Evolutionary conservation across 306 rosid genomes (phyloP).

Genomic region (Medicago ruthenica): DNA sequence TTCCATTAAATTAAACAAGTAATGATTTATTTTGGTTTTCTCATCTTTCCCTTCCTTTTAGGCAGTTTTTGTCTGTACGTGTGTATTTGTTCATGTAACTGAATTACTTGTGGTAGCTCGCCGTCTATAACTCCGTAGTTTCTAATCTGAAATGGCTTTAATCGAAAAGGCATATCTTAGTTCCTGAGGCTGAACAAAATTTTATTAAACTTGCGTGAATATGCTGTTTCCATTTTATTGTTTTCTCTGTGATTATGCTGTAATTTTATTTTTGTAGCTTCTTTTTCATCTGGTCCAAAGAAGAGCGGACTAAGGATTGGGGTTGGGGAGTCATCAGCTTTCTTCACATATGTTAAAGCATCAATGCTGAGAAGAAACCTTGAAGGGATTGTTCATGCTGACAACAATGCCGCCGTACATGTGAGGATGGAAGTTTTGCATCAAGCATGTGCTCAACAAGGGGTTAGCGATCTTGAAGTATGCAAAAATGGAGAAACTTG

Average conservation of each 20-base stretch:
- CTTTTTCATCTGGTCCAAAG: conserved; percentile 69
- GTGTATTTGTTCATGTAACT: conserved; percentile 15
- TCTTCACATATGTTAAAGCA: conserved; percentile 84
- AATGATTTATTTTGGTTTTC: conserved; percentile 7
- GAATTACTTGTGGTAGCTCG: not conserved
- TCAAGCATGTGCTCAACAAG: conserved; percentile 52
- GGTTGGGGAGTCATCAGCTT: conserved; percentile 83
- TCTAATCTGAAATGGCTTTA: conserved; percentile 12
- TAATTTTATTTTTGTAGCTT: conserved; percentile 54
- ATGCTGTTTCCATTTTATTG: conserved; percentile 2
- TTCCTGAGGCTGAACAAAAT: conserved; percentile 18
- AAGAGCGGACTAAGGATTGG: conserved; percentile 87
- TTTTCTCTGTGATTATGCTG: conserved; percentile 31
- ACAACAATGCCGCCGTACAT: conserved; percentile 44
- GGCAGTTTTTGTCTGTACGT: conserved; percentile 21
- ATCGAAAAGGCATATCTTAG: conserved; percentile 5
- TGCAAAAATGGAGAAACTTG: conserved; percentile 64
- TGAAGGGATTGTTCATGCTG: conserved; percentile 53
- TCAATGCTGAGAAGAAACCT: conserved; percentile 50
- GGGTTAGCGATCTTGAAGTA: conserved; percentile 46
- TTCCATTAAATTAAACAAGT: not conserved
- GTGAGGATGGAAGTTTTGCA: conserved; percentile 50
- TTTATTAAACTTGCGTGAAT: conserved; percentile 4
- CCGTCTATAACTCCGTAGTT: conserved; percentile 2
- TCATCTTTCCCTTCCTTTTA: not conserved